Evolutionary conservation across 352 stramenopile genomes (phyloP).

Genomic region (Pythium biforme): DNA sequence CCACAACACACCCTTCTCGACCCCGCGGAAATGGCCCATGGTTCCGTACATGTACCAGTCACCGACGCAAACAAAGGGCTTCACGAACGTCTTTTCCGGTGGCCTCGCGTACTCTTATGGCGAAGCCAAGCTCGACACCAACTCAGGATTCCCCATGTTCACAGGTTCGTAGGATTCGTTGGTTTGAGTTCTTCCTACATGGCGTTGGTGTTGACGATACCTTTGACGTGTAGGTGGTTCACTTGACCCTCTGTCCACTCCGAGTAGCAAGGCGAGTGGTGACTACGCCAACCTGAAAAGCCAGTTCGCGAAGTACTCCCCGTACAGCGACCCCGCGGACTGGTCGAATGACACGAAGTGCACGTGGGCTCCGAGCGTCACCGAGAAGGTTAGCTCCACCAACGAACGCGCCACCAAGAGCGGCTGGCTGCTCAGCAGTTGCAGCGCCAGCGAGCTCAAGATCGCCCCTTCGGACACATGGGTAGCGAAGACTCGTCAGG

Average conservation of each 20-base stretch:
- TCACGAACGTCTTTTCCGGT: conserved; percentile 76
- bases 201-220: background rate
- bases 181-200: background rate
- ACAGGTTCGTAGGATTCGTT: conserved; percentile 36
- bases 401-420: conserved; percentile 55
- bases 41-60: conserved; percentile 74
- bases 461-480: conserved; percentile 62
- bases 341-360: conserved; percentile 65
- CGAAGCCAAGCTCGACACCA: conserved; percentile 67
- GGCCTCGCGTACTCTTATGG: conserved; percentile 83
- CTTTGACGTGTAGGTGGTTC: conserved; percentile 41
- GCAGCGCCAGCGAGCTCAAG: conserved; percentile 52
- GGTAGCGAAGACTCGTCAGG: conserved; percentile 66
- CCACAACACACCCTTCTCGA: conserved; percentile 48
- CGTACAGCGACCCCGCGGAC: conserved; percentile 43
- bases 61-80: conserved; percentile 61
- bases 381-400: conserved; percentile 49
- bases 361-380: conserved; percentile 53
- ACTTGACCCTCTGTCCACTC: conserved; percentile 50
- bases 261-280: conserved; percentile 51
- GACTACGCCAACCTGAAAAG: conserved; percentile 79
- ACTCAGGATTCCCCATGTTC: conserved; percentile 80
- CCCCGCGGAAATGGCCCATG: conserved; percentile 67
- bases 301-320: conserved; percentile 59
- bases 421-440: conserved; percentile 70